Evolutionary conservation across 2,329 filamentous ascomycete genomes (phyloP).

Genomic region (Coniella vitis): DNA sequence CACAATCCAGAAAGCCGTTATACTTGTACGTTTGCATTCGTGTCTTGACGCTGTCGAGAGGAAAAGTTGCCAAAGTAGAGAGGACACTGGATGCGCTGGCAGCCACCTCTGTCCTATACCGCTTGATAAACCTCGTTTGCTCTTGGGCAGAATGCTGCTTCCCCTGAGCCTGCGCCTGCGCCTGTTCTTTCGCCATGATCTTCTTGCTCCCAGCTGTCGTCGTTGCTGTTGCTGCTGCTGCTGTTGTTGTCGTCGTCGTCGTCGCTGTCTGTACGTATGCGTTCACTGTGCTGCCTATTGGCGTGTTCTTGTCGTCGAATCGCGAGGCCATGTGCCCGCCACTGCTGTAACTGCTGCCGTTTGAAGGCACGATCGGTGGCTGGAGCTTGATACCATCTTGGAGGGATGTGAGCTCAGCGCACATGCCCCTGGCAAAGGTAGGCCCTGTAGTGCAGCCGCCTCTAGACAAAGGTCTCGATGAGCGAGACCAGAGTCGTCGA

Average conservation of each 20-base stretch:
- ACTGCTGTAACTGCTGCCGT: constrained; percentile 16
- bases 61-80: constrained; percentile 75
- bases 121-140: constrained; percentile 54
- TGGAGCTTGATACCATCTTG: constrained; percentile 35
- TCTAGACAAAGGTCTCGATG: constrained; percentile 42
- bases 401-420: constrained; percentile 32
- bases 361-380: constrained; percentile 37
- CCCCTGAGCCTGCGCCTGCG: constrained; percentile 6
- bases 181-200: not conserved
- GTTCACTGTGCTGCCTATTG: constrained; percentile 2
- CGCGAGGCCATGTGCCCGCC: constrained; percentile 1
- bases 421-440: constrained; percentile 27
- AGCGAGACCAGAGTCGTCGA: constrained; percentile 50
- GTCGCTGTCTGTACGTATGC: not conserved
- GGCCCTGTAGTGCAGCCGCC: constrained; percentile 30
- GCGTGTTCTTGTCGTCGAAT: constrained; percentile 12
- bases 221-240: not conserved
- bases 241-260: not conserved
- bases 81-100: constrained; percentile 71
- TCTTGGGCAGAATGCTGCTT: constrained; percentile 24
- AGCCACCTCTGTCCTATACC: constrained; percentile 73
- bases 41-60: constrained; percentile 82
- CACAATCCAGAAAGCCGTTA: constrained; percentile 65
- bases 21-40: constrained; percentile 85
- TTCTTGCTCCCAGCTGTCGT: too few relatives aligned